These are phyloP conservation scores for Candida dajiaensis DNA, from an alignment of 805 yeast genomes.

Conservation along the genomic window DNA sequence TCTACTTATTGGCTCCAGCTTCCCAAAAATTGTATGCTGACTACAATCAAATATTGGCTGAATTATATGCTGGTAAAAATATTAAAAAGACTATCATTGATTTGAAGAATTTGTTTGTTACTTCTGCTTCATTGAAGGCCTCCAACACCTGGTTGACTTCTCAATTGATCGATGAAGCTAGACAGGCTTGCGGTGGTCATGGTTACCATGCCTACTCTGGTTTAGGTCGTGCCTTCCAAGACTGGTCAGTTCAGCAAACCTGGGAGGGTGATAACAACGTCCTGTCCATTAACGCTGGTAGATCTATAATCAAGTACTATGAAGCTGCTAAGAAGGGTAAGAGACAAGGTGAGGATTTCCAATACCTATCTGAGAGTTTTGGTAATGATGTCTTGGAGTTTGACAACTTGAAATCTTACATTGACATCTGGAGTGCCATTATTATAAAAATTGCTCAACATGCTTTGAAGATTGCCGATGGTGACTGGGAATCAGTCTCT, in stretches of 20 bases:
- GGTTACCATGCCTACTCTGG: slow-evolving; percentile 93
- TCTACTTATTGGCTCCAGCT: slow-evolving; percentile 71
- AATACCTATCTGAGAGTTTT: slow-evolving; percentile 27
- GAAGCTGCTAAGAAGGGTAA: slow-evolving; percentile 32
- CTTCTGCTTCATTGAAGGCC: slow-evolving; percentile 84
- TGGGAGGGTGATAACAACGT: slow-evolving; percentile 98
- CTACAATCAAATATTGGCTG: slow-evolving; percentile 42
- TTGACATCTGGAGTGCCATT: slow-evolving; percentile 30
- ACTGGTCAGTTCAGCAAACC: slow-evolving; percentile 97
- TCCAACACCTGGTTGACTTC: slow-evolving; percentile 85
- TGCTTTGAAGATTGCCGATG: slow-evolving; percentile 26
- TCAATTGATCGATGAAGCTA: slow-evolving; percentile 74
- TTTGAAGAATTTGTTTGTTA: slow-evolving; percentile 73
- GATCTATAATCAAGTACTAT: slow-evolving; percentile 48
- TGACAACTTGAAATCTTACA: slow-evolving; percentile 13
- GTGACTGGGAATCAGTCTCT: slow-evolving; percentile 31
- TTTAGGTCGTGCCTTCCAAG: slow-evolving; percentile 81
- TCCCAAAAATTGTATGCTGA: slow-evolving; percentile 54
- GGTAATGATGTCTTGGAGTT: slow-evolving; percentile 20
- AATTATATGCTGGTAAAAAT: slow-evolving; percentile 44
- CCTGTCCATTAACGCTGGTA: slow-evolving; percentile 77
- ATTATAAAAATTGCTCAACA: slow-evolving; percentile 28
- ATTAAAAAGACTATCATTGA: slow-evolving; percentile 48
- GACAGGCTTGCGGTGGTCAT: slow-evolving; percentile 96
- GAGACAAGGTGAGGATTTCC: slow-evolving; percentile 23